Base-by-base conservation (phyloP, 2,329 filamentous ascomycete species). In the Purpureocillium lavendulum region DNA sequence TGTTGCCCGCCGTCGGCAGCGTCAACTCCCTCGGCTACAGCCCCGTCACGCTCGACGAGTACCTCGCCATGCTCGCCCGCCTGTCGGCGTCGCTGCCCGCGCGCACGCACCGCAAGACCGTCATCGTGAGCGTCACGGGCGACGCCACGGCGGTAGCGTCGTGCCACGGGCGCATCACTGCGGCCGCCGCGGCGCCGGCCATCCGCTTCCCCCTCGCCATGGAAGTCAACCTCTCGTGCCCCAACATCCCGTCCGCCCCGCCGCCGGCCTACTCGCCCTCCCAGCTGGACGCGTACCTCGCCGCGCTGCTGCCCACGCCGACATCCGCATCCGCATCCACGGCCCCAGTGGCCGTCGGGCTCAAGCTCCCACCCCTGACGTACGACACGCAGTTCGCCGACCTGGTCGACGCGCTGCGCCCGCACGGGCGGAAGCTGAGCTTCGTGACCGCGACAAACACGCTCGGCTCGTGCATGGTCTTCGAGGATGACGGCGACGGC, bases 151-250 rank as follows among this genome's bases (percentile, higher is more conserved):
- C 84, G 10, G 69, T 87, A 0, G 61, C 63, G 0, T 48, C 61
- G 40, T 80, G 77, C 60, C 82, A 83, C 52, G 44, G 47, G 1
- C 59, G 63, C 12, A 70, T 84, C 43, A 57, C 13, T 7, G 29
- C 29, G 6, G 29, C 55, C 42, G 42, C 18, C 35, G 52, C 44
- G 44, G 69, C 65, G 54, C 4, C 35, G 18, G 17, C 65, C 4
- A 42, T 69, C n/a, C 48, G 53, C 1, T 58, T 77, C 47, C 67
- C 69, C 2, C 63, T 86, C 1, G 79, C 78, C 14, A 75, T 88
- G 66, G 85, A 90, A 58, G 67, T 89, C 51, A 90, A 90, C 54
- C 73, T 89, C 24, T 83, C 77, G 26, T 89, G 85, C 49, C 85
- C 85, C 0, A 89, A 90, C 51, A 88, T 89, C 36, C 68, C 73